Evolutionary conservation across 768 basidiomycete genomes (phyloP).

Genomic region (Mrakia hoshinonis): DNA sequence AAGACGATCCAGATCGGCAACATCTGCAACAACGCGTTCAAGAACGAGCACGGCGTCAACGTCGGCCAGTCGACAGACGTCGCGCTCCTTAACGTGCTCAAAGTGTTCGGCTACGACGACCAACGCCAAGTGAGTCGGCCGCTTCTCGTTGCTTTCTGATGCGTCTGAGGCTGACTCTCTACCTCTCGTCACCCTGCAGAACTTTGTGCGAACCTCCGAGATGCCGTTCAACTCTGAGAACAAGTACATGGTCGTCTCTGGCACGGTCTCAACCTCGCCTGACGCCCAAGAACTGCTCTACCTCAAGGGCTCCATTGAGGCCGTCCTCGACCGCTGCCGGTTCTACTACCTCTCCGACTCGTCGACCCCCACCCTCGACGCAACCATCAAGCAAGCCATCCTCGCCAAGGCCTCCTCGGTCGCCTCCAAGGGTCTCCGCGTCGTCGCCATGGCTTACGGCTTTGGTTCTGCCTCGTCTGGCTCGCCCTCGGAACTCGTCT

Average conservation of each 20-base stretch:
- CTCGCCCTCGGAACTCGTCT: conserved; percentile 50
- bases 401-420: conserved; percentile 60
- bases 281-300: conserved; percentile 67
- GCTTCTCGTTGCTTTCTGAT: conserved; percentile 9
- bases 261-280: conserved; percentile 49
- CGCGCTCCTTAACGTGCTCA: conserved; percentile 71
- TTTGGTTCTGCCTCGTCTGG: conserved; percentile 46
- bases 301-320: conserved; percentile 85
- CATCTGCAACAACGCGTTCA: conserved; percentile 79
- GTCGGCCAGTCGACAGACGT: conserved; percentile 91
- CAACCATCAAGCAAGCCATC: conserved; percentile 59
- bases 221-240: conserved; percentile 86
- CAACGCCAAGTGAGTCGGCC: conserved; percentile 61
- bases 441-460: conserved; percentile 87
- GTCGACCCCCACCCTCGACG: conserved; percentile 73
- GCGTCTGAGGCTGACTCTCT: neutral
- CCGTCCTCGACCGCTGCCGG: conserved; percentile 72
- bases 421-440: conserved; percentile 67
- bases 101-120: conserved; percentile 59
- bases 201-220: conserved; percentile 50
- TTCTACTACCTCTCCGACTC: conserved; percentile 83
- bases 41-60: conserved; percentile 61
- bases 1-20: conserved; percentile 74
- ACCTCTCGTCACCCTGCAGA: conserved; percentile 26
- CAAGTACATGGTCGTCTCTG: conserved; percentile 87